Conservation (phyloP, 352 stramenopile species). For the Detonula confervacea region DNA sequence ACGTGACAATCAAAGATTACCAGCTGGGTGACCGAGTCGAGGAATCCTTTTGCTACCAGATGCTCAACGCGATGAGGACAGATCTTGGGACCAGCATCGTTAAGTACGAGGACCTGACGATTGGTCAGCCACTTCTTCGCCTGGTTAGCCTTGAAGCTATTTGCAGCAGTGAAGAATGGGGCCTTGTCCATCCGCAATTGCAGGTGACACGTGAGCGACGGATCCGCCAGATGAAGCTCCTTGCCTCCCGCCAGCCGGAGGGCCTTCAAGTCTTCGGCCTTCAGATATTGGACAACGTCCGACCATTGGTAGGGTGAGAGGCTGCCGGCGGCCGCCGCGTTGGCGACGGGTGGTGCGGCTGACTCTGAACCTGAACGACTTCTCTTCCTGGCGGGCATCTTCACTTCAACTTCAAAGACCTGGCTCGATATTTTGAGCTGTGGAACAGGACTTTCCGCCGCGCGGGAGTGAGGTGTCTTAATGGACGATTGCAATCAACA, state of each 20-base stretch:
- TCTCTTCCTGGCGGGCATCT: too few relatives aligned
- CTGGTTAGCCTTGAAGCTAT: conserved; percentile 6
- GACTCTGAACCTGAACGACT: too few relatives aligned
- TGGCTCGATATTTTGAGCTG: too few relatives aligned
- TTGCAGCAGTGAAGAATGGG: conserved; percentile 36
- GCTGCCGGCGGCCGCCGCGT: too few relatives aligned
- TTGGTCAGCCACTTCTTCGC: conserved; percentile 34
- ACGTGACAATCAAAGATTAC: conserved; percentile 41
- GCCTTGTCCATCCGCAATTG: conserved; percentile 34
- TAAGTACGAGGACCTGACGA: conserved; percentile 36
- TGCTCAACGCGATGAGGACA: conserved; percentile 33
- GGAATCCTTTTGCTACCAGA: conserved; percentile 29
- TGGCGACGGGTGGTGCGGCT: too few relatives aligned
- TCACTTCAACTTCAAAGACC: too few relatives aligned
- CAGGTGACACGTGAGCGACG: conserved; percentile 41
- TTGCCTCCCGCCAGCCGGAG: conserved; percentile 41
- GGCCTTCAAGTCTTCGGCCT: conserved; percentile 34
- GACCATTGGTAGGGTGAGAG: conserved; percentile 49
- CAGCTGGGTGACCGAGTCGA: conserved; percentile 42
- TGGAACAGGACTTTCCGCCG: too few relatives aligned
- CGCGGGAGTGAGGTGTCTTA: too few relatives aligned
- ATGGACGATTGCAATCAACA: too few relatives aligned
- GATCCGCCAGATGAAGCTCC: conserved; percentile 19
- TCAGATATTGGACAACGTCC: conserved; percentile 40
- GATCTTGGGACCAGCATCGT: conserved; percentile 32